Base-by-base conservation (phyloP, 148 eudicot genomes). In the Rhododendron molle region DNA sequence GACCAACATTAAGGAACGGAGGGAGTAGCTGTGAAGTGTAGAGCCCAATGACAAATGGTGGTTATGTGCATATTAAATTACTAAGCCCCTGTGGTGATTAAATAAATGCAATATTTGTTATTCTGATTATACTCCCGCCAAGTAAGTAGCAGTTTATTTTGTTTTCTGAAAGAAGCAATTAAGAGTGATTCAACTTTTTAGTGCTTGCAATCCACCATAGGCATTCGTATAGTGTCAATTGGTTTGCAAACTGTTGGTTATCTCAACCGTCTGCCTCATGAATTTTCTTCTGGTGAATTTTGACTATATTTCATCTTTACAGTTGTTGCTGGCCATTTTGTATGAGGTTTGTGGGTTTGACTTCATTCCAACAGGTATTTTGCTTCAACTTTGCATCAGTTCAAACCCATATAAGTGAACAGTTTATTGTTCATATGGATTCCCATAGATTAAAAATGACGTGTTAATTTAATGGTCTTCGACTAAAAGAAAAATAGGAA, bases 301-400 rank as follows among this genome's bases (percentile, higher is more conserved):
- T 65, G 21, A 30, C 20, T 21, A 34, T 47, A 40, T 47, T 40
- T 60, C 76, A 47, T 85, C 40, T 85, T 40, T 43, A 47, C 83
- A 85, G 87, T 56, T 80, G 69, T 50, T 80, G 46, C 38, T 85
- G 83, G 73, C 83, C 81, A 36, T 67, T 18, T 62, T 85, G 50
- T 85, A 85, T 26, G 56, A 74, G n/a, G 23, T 47, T 16, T 71
- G 78, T 72, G 65, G 78, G 21, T 80, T 85, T 80, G 83, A 81
- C 46, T 58, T 58, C 30, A 12, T 81, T 36, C 72, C 47, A 4
- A 21, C 44, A 60, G 83, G 83, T 81, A 81, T 18, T 81, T 81
- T 81, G 26, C 83, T 81, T 81, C 81, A 46, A 21, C 7, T 44
- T 44, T 23, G 54, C 34, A 78, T 46, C 54, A 46, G 81, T 44